Evolutionary conservation across 208 protist species (phyloP), one percentile per base, ranked within the genome.

Genomic region (Angomonas desouzai): DNA sequence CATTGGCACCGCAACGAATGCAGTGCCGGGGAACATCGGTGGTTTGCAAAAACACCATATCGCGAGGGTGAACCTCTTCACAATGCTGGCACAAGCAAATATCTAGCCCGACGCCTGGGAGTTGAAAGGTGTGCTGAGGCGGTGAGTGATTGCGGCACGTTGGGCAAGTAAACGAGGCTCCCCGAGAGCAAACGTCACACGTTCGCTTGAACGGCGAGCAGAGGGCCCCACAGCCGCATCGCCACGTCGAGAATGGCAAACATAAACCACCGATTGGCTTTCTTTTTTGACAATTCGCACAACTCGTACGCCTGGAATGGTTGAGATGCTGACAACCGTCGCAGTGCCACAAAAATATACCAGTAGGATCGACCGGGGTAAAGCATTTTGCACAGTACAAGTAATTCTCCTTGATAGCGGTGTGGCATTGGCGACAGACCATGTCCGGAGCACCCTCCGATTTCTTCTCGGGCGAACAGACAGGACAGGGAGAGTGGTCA

Each of bases 361-460:
- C 7, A 55, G 66, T 40, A 38, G 79, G 80, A 20, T 64, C 33
- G 23, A 77, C 61, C 0, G 55, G 43, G 18, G 55, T 22, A 64
- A 83, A 93, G 59, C 87, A 93, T n/a, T 40, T 36, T 9, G 81
- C 75, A 58, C 87, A 93, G 64, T 85, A 83, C 30, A 90, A 45
- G 16, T 53, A 55, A 48, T 77, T 76, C n/a, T 57, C 53, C 20
- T 58, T 69, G 67, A 83, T 79, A 6, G 55, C 49, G 18, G 36
- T 43, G 28, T 55, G 55, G 63, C 87, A 93, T 30, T 53, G 55
- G 16, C 53, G 32, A 48, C 87, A 93, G 22, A 1, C 6, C 20
- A 71, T 61, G 20, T 20, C 40, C n/a, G n/a, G n/a, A n/a, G n/a
- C n/a, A n/a, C n/a, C n/a, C n/a, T n/a, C n/a, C n/a, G n/a, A n/a